Evolutionary conservation across 2,329 filamentous ascomycete genomes (phyloP).

Genomic region (Aureobasidium sp.): DNA sequence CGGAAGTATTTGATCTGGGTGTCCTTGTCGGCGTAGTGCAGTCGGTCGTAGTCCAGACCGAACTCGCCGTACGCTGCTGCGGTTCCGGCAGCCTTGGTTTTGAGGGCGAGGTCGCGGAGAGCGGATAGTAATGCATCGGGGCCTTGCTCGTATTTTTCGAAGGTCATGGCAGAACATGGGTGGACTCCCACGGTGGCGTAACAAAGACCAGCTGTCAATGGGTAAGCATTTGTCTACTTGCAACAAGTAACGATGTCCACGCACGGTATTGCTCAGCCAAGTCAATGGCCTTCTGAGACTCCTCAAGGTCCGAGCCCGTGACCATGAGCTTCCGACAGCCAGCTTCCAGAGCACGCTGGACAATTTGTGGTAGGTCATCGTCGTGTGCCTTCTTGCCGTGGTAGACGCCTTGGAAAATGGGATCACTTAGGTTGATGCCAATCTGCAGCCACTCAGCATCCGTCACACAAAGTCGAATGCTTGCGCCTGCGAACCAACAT

Average conservation of each 20-base stretch:
- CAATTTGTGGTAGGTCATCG: constrained; percentile 64
- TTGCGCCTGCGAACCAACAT: constrained; percentile 32
- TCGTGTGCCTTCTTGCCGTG: constrained; percentile 70
- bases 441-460: constrained; percentile 43
- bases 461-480: background rate
- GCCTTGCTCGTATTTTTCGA: constrained; percentile 57
- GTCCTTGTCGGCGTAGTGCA: constrained; percentile 71
- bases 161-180: constrained; percentile 76
- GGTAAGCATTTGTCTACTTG: background rate
- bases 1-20: constrained; percentile 80
- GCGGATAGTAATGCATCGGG: constrained; percentile 46
- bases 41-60: constrained; percentile 88
- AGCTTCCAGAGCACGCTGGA: constrained; percentile 67
- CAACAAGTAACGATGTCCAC: constrained; percentile 24
- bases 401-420: constrained; percentile 78
- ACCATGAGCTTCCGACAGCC: constrained; percentile 88
- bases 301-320: constrained; percentile 78
- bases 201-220: constrained; percentile 59
- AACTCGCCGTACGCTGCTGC: constrained; percentile 87
- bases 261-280: constrained; percentile 67
- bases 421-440: constrained; percentile 92
- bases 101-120: constrained; percentile 56
- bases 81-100: constrained; percentile 49
- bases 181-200: constrained; percentile 92
- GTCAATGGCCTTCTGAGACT: constrained; percentile 65